phyloP scores from a whole-genome alignment of 306 rosid genomes.

The Macrotyloma uniflorum region DNA sequence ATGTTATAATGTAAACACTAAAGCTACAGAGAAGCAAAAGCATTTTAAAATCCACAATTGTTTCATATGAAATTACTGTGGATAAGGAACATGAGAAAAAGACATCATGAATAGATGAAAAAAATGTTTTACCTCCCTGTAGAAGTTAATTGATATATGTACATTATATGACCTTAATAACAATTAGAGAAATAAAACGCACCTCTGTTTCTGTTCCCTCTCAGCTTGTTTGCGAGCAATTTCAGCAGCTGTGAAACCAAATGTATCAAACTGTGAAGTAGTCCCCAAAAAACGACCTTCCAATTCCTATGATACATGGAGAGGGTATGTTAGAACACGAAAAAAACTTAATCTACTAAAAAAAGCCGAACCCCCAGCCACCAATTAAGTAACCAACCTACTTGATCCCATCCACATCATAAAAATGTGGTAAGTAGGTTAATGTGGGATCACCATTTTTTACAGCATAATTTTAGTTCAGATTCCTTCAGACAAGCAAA shows the following conservation, averaged over 20 bases:
- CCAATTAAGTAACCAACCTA: constrained; percentile 4
- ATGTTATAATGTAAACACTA: not conserved
- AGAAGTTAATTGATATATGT: not conserved
- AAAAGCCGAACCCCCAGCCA: constrained; percentile 11
- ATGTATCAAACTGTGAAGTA: constrained; percentile 89
- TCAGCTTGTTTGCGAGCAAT: constrained; percentile 87
- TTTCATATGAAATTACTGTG: not conserved
- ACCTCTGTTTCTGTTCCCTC: constrained; percentile 93
- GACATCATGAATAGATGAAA: not conserved
- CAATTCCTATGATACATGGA: constrained; percentile 61
- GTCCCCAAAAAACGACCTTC: constrained; percentile 85
- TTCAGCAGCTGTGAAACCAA: constrained; percentile 87
- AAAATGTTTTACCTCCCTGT: not conserved
- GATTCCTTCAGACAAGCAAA: constrained; percentile 27
- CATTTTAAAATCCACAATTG: not conserved
- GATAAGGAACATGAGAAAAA: not conserved
- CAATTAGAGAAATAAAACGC: constrained; percentile 27
- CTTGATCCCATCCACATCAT: constrained; percentile 17
- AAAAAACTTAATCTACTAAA: constrained; percentile 28
- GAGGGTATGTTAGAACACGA: constrained; percentile 15
- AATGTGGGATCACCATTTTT: not conserved
- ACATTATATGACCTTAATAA: constrained; percentile 17
- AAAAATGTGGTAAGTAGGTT: constrained; percentile 6
- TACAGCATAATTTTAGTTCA: constrained; percentile 11
- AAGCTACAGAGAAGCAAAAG: constrained; percentile 11